Evolutionary conservation across 2,329 filamentous ascomycete genomes (phyloP).

Genomic region (Niveomyces coronatus): DNA sequence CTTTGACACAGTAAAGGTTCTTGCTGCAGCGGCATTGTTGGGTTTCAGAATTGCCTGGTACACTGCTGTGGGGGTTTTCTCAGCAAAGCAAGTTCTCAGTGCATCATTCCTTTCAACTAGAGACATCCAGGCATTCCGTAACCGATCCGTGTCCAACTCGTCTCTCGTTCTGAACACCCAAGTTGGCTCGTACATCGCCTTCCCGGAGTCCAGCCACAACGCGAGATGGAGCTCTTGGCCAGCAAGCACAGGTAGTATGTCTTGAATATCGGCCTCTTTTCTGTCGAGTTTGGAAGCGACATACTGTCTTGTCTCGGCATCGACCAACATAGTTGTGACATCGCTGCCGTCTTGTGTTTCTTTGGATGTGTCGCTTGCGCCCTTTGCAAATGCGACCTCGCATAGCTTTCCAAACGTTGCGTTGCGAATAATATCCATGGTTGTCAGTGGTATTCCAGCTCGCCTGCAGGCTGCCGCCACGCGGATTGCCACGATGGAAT

Average conservation of each 20-base stretch:
- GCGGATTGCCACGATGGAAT: conserved; percentile 2
- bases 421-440: conserved; percentile 2
- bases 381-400: conserved; percentile 1
- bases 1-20: neutral
- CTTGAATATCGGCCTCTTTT: neutral
- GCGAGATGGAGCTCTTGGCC: neutral
- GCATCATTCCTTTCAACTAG: neutral
- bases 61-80: neutral
- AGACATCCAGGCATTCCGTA: conserved; percentile 1
- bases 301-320: neutral
- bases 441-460: neutral
- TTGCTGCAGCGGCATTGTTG: neutral
- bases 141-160: neutral
- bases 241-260: neutral
- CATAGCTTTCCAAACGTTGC: conserved; percentile 1
- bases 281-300: neutral
- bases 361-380: neutral
- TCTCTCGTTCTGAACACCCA: conserved; percentile 1
- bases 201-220: conserved; percentile 1
- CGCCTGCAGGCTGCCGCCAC: conserved; percentile 1
- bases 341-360: neutral
- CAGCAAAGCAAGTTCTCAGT: conserved; percentile 1
- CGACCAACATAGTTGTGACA: neutral
- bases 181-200: conserved; percentile 1
- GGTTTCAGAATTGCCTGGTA: neutral